Evolutionary conservation across 306 rosid genomes (phyloP).

Genomic region (Styphnolobium japonicum): DNA sequence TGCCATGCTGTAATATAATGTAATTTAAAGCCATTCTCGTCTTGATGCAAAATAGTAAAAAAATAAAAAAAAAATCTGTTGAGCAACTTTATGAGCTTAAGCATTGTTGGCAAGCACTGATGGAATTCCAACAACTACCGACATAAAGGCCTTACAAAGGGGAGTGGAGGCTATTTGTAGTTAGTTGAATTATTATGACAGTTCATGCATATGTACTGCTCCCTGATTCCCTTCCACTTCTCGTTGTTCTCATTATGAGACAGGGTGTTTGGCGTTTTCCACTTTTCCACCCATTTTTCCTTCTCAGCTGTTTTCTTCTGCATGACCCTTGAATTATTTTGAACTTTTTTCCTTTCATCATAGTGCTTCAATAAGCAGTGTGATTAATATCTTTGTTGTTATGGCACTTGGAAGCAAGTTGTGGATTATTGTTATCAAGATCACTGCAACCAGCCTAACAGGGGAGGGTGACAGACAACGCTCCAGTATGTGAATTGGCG

Average conservation of each 20-base stretch:
- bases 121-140: not conserved
- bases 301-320: not conserved
- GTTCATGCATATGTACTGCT: not conserved
- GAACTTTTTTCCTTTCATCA: not conserved
- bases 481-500: too few species aligned
- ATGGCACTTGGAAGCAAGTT: not conserved
- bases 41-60: not conserved
- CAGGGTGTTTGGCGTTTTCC: conserved; percentile 10
- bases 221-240: not conserved
- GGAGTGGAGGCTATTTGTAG: not conserved
- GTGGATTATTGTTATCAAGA: not conserved
- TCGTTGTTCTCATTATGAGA: not conserved
- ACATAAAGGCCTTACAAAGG: not conserved
- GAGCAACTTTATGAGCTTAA: conserved; percentile 12
- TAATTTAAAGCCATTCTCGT: not conserved
- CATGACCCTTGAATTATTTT: not conserved
- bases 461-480: too few species aligned
- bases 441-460: too few species aligned
- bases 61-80: too few species aligned
- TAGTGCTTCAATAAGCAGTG: not conserved
- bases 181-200: not conserved
- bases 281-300: not conserved
- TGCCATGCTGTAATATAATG: conserved; percentile 32
- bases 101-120: conserved; percentile 28
- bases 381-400: not conserved